Percentiles rank a stretch among this genome's conserved stretches.
Conservation (phyloP, 2,329 filamentous ascomycete genomes). For the Diaporthe sp. region DNA sequence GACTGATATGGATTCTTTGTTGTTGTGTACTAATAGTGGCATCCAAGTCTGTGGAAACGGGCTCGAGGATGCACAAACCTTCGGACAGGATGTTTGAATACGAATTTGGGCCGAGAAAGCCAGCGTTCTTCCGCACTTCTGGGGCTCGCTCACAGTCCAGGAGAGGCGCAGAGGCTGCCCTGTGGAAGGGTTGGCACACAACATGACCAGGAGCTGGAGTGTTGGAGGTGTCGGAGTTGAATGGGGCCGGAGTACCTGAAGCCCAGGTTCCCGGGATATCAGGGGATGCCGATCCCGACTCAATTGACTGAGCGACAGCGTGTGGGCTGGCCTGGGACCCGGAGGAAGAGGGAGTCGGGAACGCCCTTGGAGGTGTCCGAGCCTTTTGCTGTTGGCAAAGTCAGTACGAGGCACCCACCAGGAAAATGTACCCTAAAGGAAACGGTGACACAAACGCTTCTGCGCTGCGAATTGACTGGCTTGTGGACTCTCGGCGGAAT, state of each 20-base stretch:
- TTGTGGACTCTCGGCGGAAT: background rate
- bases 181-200: conserved; percentile 44
- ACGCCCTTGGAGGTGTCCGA: conserved; percentile 30
- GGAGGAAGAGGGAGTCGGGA: conserved; percentile 43
- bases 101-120: conserved; percentile 49
- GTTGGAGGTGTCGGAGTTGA: conserved; percentile 25
- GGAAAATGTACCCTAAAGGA: background rate
- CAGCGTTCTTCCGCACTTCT: conserved; percentile 43
- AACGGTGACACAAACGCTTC: background rate
- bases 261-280: background rate
- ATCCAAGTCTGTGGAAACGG: conserved; percentile 44
- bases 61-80: conserved; percentile 46
- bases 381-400: conserved; percentile 1
- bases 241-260: conserved; percentile 5
- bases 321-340: conserved; percentile 41
- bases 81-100: conserved; percentile 49
- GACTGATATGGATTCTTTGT: conserved; percentile 45
- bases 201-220: conserved; percentile 37
- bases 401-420: background rate
- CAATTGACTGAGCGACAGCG: conserved; percentile 42
- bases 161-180: conserved; percentile 48
- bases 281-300: conserved; percentile 36
- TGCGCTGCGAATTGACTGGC: background rate
- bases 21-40: conserved; percentile 39
- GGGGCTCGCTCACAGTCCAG: conserved; percentile 42